Base-by-base conservation (phyloP, 1,139 yeast genomes). In the Diutina neorugosa region DNA sequence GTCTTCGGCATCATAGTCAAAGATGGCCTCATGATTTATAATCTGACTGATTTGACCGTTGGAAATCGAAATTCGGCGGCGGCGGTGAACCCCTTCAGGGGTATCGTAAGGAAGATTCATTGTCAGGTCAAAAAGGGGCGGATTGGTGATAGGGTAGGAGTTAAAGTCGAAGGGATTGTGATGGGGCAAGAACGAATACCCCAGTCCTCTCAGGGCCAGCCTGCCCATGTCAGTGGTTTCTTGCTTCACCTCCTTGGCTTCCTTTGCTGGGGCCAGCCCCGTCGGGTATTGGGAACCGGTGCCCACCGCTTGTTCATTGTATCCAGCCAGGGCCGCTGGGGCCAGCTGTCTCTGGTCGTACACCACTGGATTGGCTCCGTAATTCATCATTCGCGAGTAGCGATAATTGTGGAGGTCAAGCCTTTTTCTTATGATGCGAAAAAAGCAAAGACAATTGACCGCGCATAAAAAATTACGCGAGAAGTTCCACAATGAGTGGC, bases 11-110 rank as follows among this genome's bases (percentile, higher is more conserved):
- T 46, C 50, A 18, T 46, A 46, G 18, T 46, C 69, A 49, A 69
- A 68, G 46, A 67, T 65, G 2, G 76, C 77, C 55, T 74, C 78
- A 57, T 74, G 78, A 60, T 66, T 74, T 42, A 80, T 70, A 44
- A 81, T 77, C 62, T 85, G 91, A 50, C 88, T 86, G 59, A 85
- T 84, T 63, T 84, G 93, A 59, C 93, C 93, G 65, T 84, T 84
- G 14, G 90, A 83, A 52, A 85, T 84, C 48, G 91, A 84, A 5
- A 85, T 79, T 58, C 79, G 67, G 60, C 91, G 70, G 62, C 90
- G 73, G 55, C 84, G 69, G 7, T 72, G 74, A 12, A 66, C 65
- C 0, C 79, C 78, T 44, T 75, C 76, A 54, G 59, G 69, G 53
- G 63, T 63, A 55, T 62, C 63, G 61, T 65, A 73, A 52, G 76